Evolutionary conservation across 1,284 basidiomycete genomes (phyloP).

Genomic region (Golubevia pallescens): DNA sequence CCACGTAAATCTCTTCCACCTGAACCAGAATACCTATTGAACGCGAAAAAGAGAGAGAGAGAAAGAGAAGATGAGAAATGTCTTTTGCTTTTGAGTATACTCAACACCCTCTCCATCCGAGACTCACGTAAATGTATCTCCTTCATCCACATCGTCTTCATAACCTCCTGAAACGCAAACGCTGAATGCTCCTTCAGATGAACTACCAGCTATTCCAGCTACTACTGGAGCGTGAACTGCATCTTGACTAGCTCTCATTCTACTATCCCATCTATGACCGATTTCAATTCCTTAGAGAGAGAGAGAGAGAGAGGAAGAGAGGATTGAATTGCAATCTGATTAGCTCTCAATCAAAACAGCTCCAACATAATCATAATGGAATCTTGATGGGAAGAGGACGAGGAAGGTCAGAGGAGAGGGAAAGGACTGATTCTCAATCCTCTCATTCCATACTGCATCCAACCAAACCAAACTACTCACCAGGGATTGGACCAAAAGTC

Average conservation of each 20-base stretch:
- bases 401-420: no score
- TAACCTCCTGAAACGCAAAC: conserved; percentile 35
- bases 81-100: background rate
- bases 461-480: no score
- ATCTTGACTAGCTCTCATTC: conserved; percentile 14
- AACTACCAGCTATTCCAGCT: conserved; percentile 28
- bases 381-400: no score
- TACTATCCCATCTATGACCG: conserved; percentile 20
- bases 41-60: background rate
- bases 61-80: background rate
- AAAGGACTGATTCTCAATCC: no score
- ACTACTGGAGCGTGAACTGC: conserved; percentile 28
- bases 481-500: conserved; percentile 28
- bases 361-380: no score
- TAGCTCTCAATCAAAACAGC: no score
- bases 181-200: conserved; percentile 19
- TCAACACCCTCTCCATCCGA: no score
- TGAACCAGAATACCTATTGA: background rate
- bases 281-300: conserved; percentile 14
- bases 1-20: background rate
- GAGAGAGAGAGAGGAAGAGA: no score
- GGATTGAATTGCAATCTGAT: no score
- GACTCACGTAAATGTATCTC: conserved; percentile 21
- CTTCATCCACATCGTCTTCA: conserved; percentile 31
- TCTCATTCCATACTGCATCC: no score